Evolutionary conservation across 495 filamentous ascomycete species (phyloP).

Genomic region (Hyaloscypha bicolor): DNA sequence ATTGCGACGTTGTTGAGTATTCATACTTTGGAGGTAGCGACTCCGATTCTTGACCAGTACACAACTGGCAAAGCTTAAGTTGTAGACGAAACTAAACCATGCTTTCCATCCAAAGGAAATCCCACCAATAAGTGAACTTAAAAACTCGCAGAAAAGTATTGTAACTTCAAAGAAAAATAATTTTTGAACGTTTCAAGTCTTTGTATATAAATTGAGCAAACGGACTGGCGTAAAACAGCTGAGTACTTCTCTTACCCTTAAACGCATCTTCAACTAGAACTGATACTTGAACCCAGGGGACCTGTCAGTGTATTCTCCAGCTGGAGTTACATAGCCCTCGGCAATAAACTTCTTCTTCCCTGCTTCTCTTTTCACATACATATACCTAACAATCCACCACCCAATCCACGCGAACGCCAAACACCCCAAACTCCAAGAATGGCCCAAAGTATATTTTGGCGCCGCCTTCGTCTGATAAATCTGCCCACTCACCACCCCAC

Average conservation of each 20-base stretch:
- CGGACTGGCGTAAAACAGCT: too few relatives aligned
- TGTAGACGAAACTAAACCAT: too few relatives aligned
- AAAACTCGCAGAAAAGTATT: too few relatives aligned
- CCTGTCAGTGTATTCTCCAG: neutral
- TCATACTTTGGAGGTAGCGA: constrained; percentile 39
- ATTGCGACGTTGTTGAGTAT: constrained; percentile 44
- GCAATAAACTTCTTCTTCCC: neutral
- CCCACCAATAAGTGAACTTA: too few relatives aligned
- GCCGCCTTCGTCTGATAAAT: constrained; percentile 6
- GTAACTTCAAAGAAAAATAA: too few relatives aligned
- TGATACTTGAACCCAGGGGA: constrained; percentile 4
- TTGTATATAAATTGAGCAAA: too few relatives aligned
- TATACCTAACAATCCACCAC: neutral
- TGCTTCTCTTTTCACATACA: constrained; percentile 4
- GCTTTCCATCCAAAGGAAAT: too few relatives aligned
- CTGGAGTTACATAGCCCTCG: neutral
- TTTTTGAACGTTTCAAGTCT: too few relatives aligned
- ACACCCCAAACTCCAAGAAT: neutral
- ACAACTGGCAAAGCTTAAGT: neutral
- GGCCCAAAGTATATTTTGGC: neutral
- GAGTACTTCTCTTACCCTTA: too few relatives aligned
- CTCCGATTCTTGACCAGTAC: constrained; percentile 32
- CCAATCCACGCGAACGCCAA: neutral
- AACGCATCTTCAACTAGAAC: neutral
- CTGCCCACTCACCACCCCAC: neutral